Percentiles rank a stretch among this genome's conserved stretches.
Evolutionary conservation across 108 stramenopile species (phyloP).

Genomic region (Skeletonema grethae): DNA sequence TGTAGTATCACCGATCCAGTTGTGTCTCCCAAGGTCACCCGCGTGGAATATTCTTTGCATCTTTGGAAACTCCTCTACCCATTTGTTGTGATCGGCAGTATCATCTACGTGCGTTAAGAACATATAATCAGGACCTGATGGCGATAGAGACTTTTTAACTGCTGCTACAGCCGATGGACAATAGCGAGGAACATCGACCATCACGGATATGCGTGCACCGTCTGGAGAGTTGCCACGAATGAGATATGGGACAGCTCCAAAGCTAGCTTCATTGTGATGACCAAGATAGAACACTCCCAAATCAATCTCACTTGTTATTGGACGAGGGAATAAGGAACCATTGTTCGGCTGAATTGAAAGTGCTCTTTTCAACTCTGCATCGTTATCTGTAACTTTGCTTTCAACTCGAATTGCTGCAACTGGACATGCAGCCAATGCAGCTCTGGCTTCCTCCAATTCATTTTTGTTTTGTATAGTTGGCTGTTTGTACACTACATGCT

Average conservation of each 20-base stretch:
- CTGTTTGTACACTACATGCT: slow-evolving; percentile 58
- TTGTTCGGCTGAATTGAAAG: slow-evolving; percentile 36
- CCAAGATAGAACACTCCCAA: slow-evolving; percentile 55
- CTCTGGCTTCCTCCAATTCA: slow-evolving; percentile 60
- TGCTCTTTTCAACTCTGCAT: slow-evolving; percentile 29
- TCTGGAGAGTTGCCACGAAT: slow-evolving; percentile 20
- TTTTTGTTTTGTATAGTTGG: slow-evolving; percentile 6
- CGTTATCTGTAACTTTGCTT: slow-evolving; percentile 28
- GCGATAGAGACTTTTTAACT: slow-evolving; percentile 33
- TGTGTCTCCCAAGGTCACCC: slow-evolving; percentile 64
- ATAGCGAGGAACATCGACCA: slow-evolving; percentile 70
- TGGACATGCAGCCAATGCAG: slow-evolving; percentile 71
- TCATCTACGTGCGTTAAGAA: slow-evolving; percentile 77
- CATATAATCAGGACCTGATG: slow-evolving; percentile 56
- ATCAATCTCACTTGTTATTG: slow-evolving; percentile 20
- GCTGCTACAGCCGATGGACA: slow-evolving; percentile 38
- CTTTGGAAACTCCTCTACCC: slow-evolving; percentile 54
- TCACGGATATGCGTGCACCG: slow-evolving; percentile 41
- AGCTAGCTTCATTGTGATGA: slow-evolving; percentile 65
- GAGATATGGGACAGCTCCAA: slow-evolving; percentile 73
- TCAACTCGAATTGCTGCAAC: slow-evolving; percentile 75
- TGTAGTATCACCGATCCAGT: slow-evolving; percentile 68
- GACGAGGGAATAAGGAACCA: slow-evolving; percentile 53
- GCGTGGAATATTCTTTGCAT: slow-evolving; percentile 73
- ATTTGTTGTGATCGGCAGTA: slow-evolving; percentile 71